A percentile compares a stretch with the other conserved stretches of the same genome.
These are phyloP conservation scores for Obelidium mucronatum DNA, from an alignment of 192 early-diverging fungal genomes.

Conservation along the genomic window DNA sequence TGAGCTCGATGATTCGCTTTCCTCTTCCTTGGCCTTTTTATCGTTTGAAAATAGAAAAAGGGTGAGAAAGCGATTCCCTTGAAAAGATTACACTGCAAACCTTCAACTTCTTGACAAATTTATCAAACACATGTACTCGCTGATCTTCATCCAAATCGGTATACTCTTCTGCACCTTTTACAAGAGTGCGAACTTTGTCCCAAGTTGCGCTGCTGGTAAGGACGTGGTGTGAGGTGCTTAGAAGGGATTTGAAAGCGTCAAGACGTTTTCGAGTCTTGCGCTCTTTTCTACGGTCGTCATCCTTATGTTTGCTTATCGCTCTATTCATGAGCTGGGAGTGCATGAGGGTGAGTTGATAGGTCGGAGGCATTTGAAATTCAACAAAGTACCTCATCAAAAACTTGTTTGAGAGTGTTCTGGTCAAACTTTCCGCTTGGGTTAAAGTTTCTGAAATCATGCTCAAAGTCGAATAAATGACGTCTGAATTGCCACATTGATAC, in stretches of 20 bases:
- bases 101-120: slow-evolving; percentile 68
- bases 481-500: not conserved
- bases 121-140: slow-evolving; percentile 77
- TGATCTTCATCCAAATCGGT: slow-evolving; percentile 70
- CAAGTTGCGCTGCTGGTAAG: slow-evolving; percentile 69
- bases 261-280: slow-evolving; percentile 74
- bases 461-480: slow-evolving; percentile 8
- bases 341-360: not conserved
- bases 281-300: slow-evolving; percentile 73
- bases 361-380: not conserved
- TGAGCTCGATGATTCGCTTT: slow-evolving; percentile 37
- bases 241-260: slow-evolving; percentile 77
- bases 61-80: not conserved
- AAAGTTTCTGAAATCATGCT: not conserved
- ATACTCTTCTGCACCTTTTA: slow-evolving; percentile 68
- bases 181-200: slow-evolving; percentile 62
- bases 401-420: slow-evolving; percentile 32
- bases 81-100: too few relatives aligned
- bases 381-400: slow-evolving; percentile 44
- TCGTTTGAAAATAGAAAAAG: not conserved
- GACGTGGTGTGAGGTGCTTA: slow-evolving; percentile 71
- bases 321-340: slow-evolving; percentile 59
- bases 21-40: slow-evolving; percentile 41
- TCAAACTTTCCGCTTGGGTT: slow-evolving; percentile 19
- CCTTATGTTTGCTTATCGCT: slow-evolving; percentile 65